Conservation (phyloP, 371 early-diverging fungal species). For the Blastocladiella emersonii region DNA sequence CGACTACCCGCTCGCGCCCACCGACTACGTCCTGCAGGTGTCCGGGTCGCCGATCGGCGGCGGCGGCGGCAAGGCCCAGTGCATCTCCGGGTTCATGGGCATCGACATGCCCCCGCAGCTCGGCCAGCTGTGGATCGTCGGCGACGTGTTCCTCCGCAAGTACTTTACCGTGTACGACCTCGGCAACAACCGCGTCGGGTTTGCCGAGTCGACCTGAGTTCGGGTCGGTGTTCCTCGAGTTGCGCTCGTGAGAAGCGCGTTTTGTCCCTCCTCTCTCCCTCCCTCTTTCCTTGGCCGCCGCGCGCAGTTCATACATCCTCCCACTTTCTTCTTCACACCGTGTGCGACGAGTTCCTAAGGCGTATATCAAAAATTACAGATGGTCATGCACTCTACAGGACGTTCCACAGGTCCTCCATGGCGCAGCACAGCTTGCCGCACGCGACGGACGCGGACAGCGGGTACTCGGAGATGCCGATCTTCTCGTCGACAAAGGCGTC, state of each 20-base stretch:
- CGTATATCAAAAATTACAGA: too few species aligned
- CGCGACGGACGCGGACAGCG: conserved; percentile 87
- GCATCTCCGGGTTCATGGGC: conserved; percentile 88
- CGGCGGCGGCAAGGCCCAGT: conserved; percentile 40
- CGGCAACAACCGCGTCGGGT: conserved; percentile 74
- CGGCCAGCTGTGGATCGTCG: conserved; percentile 60
- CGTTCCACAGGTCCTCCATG: conserved; percentile 74
- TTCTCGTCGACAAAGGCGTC: conserved; percentile 90
- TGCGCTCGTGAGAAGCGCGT: too few species aligned
- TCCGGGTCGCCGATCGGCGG: conserved; percentile 19
- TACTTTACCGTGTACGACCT: conserved; percentile 82
- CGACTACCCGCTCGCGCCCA: conserved; percentile 38
- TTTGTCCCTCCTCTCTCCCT: too few species aligned
- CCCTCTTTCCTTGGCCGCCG: too few species aligned
- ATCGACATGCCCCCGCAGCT: conserved; percentile 44
- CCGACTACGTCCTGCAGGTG: conserved; percentile 70
- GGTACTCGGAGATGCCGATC: conserved; percentile 84
- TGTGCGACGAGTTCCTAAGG: too few species aligned
- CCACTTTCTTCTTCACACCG: too few species aligned
- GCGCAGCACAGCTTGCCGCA: conserved; percentile 81
- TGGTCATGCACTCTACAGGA: conserved; percentile 15
- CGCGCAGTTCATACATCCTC: too few species aligned
- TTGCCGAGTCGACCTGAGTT: conserved; percentile 25
- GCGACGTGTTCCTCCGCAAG: conserved; percentile 84
- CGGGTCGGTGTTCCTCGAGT: too few species aligned